Evolutionary conservation across 106 monocot species (phyloP).

Genomic region (Dendrobium huoshanense): DNA sequence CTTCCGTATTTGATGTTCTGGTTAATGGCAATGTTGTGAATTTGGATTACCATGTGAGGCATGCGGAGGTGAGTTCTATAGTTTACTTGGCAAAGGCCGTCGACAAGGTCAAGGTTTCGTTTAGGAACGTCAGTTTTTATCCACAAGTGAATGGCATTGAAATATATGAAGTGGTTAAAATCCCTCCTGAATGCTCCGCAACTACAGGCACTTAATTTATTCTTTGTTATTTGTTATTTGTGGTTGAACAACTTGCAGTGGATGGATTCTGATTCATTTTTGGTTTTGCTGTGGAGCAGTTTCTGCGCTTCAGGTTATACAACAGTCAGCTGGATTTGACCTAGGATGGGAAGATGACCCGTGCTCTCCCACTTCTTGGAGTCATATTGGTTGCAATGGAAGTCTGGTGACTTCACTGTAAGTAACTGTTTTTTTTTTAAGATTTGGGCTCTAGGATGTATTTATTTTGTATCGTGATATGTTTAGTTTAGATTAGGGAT

Average conservation of each 20-base stretch:
- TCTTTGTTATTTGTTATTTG: background rate
- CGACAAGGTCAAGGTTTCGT: conserved; percentile 17
- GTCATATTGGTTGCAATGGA: conserved; percentile 33
- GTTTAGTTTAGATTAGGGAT: too few species aligned
- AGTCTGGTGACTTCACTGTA: conserved; percentile 41
- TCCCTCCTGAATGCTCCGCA: conserved; percentile 27
- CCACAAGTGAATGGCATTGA: conserved; percentile 53
- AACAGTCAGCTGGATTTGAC: conserved; percentile 38
- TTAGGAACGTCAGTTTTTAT: conserved; percentile 37
- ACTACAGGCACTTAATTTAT: conserved; percentile 20
- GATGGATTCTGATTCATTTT: conserved; percentile 1
- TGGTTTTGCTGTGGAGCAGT: conserved; percentile 15
- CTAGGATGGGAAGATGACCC: conserved; percentile 56
- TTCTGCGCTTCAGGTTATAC: conserved; percentile 48
- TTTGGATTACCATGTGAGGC: conserved; percentile 20
- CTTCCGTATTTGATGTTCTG: conserved; percentile 39
- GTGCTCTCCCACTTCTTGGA: conserved; percentile 37
- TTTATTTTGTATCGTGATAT: background rate
- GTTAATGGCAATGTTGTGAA: conserved; percentile 21
- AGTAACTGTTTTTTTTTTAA: conserved; percentile 9
- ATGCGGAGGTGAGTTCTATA: conserved; percentile 25
- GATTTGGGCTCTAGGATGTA: background rate
- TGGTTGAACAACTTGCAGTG: background rate
- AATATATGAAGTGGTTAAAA: conserved; percentile 35
- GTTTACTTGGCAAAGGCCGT: conserved; percentile 12